Base-by-base conservation (phyloP, 2,329 filamentous ascomycete genomes). In the Verticillium isaacii region DNA sequence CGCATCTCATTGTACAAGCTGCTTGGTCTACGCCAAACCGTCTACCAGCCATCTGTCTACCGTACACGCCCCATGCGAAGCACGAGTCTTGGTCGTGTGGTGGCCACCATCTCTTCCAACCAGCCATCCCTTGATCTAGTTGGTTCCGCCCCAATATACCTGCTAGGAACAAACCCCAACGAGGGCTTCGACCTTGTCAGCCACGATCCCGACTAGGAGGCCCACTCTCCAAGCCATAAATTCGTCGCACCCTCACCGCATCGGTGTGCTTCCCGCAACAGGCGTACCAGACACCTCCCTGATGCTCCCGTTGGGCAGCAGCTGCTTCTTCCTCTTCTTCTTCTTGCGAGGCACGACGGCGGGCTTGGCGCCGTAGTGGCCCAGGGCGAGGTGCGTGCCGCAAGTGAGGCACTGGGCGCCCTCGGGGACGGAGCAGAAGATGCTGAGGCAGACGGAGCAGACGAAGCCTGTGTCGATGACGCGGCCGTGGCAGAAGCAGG, bases 391-490 rank as follows among this genome's bases (percentile, higher is more conserved):
- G 69, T 87, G 85, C 3, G 90, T 94, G 2, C 90, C 92, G 73
- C 93, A 97, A 0, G 92, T 96, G 65, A 95, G 78, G 73, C 93
- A 97, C 66, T 89, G 85, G 2, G 85, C 86, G 59, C 85, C 84
- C 3, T 75, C 74, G 1, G 84, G 85, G 1, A 83, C 74, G 68
- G 85, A 81, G 77, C 93, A 97, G 73, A 96, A 97, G 69, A 96
- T 99, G 74, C 92, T 96, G 55, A 99, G 80, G 72, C 95, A 99
- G 68, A 99, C 93, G 64, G 92, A 96, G 80, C 95, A 99, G 41
- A 99, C 94, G 73, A 92, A 99, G 9, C 93, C 95, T 1, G 93
- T 87, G 75, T 97, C 92, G 54, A 99, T 89, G 23, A 98, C 92
- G 39, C 86, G 87, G 58, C 94, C 85, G 77, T 99, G 95, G 73